Base-by-base conservation (phyloP, 805 yeast genomes). In the Myxozyma geophila region DNA sequence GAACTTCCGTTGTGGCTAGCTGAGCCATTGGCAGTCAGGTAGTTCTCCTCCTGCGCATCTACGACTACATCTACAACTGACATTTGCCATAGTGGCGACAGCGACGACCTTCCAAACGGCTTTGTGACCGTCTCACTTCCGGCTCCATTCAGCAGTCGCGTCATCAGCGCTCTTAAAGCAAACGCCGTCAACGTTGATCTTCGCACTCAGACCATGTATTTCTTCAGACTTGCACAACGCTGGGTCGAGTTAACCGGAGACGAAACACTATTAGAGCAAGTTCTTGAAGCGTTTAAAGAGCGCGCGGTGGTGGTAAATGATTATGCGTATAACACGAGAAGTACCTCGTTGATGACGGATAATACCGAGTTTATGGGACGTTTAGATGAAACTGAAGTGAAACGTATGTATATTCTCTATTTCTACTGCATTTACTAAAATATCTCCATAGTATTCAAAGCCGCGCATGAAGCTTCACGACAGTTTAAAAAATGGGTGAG, bases 1-100 rank as follows among this genome's bases (percentile, higher is more conserved):
- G 92, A 89, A 62, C 79, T 93, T 28, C 98, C 98, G 0, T 75
- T 92, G 36, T 93, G 98, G 98, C 76, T 93, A 47, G 96, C 97
- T 0, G 87, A 87, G 63, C 83, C 88, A 1, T 77, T 92, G 39
- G 96, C 96, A 0, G 78, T 83, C 19, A 75, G 77, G 70, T 76
- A 68, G 71, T 80, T 72, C 68, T 46, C 71, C 73, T 68, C 53
- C 21, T 17, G n/a, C n/a, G n/a, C n/a, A n/a, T 68, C 64, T 12
- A 46, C 70, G 73, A 67, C 50, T n/a, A 77, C 73, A 12, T 74
- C 76, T 0, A 77, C 71, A 8, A 75, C 13, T 67, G 68, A 7
- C 70, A 67, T 5, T 70, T 9, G 17, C 5, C 58, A 65, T n/a
- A 28, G 70, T 61, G 57, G 74, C 60, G 48, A 67, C 66, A n/a